Base-by-base conservation (phyloP, 2,329 filamentous ascomycete genomes). In the Fusarium begoniae region DNA sequence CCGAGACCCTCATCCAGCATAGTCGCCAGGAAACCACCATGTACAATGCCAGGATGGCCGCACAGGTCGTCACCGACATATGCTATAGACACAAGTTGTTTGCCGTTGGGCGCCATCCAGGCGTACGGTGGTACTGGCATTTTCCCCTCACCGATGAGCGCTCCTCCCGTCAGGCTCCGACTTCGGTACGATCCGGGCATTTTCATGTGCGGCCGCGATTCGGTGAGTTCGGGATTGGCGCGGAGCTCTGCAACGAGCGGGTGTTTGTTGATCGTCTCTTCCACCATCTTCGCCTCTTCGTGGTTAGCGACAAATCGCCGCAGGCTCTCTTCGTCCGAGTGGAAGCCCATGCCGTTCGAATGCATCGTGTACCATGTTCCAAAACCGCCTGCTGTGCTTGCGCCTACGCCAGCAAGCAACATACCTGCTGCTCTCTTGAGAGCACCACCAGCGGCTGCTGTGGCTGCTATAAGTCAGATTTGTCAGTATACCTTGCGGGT, bases 21-120 rank as follows among this genome's bases (percentile, higher is more conserved):
- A 18, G 96, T 98, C n/a, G 96, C 96, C 64, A 98, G 85, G 73
- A 98, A 85, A 0, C 96, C 96, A 57, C 96, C 96, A 81, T 98
- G 96, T 12, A 98, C 89, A 71, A 98, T 94, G 6, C 93, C 94
- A 11, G 94, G 93, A 82, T 98, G 95, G 4, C 96, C 96, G 80
- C 94, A 98, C 45, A 98, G 85, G 77, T 94, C 91, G 6, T 87
- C 84, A 5, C 96, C 96, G 0, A 98, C 87, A 80, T 95, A 95
- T 60, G 91, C 88, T 47, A 98, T 88, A 20, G 91, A 90, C 11
- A 95, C 90, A 62, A 94, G 84, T 56, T 87, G 89, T 84, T 90
- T 91, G 60, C 94, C 93, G 35, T 87, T 89, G 28, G 89, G 87
- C 75, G 96, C 93, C 61, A 85, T 87, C 87, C 95, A 98, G 11